Evolutionary conservation across 1,284 basidiomycete genomes (phyloP), one percentile per base, ranked within the genome.

Genomic region (Entoloma clypeatum): DNA sequence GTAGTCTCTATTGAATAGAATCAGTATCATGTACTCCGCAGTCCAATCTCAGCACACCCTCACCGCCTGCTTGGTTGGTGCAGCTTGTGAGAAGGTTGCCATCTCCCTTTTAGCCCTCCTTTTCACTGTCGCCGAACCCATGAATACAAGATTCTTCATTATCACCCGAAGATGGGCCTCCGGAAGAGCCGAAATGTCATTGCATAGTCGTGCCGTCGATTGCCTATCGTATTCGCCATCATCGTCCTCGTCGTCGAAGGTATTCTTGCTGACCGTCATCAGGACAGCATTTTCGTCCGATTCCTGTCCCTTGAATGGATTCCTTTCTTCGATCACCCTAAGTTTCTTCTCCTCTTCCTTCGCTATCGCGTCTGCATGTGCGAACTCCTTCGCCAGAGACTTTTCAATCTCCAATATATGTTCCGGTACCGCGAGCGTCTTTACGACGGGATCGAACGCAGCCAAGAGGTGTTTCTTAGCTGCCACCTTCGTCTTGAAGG

Each of bases 401-500:
- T 26, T 30, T 18, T 50, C 46, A 13, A 48, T 26, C 10, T 21
- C 28, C 3, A 44, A 7, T 28, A 50, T 50, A 25, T 32, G 34
- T 18, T 22, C 11, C 5, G 41, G 48, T 13, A 40, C 45, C 30
- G 31, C 25, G 22, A 47, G 25, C 19, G 38, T 41, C 38, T 36
- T 37, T 2, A 31, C 29, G 4, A 19, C 32, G 6, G 27, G 13
- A 23, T 45, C 43, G 33, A 55, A 57, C 7, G 54, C 51, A 9
- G 39, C 49, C 7, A 55, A 37, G n/a, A 58, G 48, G 10, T 49
- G 45, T 38, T 49, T 52, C 45, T 58, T 57, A 11, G 58, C 54
- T 4, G 52, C 43, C 1, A 48, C 52, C 36, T 55, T 55, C 14
- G 53, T 56, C 45, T 55, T 60, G 28, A 41, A 39, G 14, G 39